These are phyloP conservation scores for Dactylella cylindrospora DNA, from an alignment of 2,329 filamentous ascomycete species.

Conservation along the genomic window DNA sequence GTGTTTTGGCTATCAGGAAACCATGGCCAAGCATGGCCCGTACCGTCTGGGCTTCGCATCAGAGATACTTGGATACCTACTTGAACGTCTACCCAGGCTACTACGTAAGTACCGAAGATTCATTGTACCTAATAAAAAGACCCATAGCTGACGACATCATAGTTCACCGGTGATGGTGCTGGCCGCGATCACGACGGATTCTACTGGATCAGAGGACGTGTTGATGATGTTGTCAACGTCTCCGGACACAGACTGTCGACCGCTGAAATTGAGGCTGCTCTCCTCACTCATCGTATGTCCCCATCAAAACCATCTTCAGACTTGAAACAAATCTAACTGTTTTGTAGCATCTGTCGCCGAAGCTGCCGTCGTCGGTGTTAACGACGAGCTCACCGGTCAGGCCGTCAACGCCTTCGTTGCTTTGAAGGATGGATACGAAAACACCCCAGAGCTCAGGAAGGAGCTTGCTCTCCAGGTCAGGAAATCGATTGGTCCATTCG, in stretches of 20 bases:
- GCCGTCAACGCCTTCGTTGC: conserved; percentile 96
- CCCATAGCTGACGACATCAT: conserved; percentile 20
- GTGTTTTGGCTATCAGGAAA: conserved; percentile 95
- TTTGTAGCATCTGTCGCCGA: conserved; percentile 72
- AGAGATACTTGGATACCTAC: conserved; percentile 98
- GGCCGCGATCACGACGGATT: conserved; percentile 96
- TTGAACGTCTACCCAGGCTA: conserved; percentile 96
- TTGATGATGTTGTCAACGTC: conserved; percentile 98
- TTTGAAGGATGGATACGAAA: conserved; percentile 80
- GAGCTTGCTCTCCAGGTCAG: conserved; percentile 92
- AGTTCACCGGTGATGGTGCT: conserved; percentile 92
- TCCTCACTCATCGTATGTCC: conserved; percentile 76
- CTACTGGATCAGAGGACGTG: conserved; percentile 99
- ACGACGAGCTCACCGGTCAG: conserved; percentile 93
- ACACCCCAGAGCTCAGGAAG: conserved; percentile 79
- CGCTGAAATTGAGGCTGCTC: conserved; percentile 94
- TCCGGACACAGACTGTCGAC: conserved; percentile 94
- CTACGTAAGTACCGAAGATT: conserved; percentile 68
- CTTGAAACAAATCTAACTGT: neutral
- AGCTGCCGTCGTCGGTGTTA: conserved; percentile 89
- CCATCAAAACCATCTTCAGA: neutral
- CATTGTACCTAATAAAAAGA: neutral
- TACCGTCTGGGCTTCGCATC: conserved; percentile 96
- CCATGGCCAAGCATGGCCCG: conserved; percentile 98
- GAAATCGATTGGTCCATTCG: conserved; percentile 96